Conservation (phyloP, 73 alveolate species). For the Paramecium pentaurelia region DNA sequence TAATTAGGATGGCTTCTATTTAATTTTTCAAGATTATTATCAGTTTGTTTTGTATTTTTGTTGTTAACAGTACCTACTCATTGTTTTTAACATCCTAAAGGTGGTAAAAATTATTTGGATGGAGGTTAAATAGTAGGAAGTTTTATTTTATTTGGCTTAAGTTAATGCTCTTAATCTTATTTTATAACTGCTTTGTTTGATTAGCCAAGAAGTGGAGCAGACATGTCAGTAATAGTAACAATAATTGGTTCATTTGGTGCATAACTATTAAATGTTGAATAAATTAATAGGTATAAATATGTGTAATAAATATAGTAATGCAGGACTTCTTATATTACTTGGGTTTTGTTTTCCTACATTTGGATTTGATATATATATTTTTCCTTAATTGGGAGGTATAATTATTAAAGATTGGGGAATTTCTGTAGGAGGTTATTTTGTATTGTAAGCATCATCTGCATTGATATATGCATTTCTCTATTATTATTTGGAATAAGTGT, state of each 20-base stretch:
- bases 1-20: background rate
- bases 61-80: background rate
- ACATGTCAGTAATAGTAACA: background rate
- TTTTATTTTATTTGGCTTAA: background rate
- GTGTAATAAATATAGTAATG: background rate
- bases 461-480: slow-evolving; percentile 22
- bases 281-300: background rate
- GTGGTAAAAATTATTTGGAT: background rate
- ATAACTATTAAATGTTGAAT: background rate
- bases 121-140: background rate
- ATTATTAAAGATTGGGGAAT: background rate
- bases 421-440: background rate
- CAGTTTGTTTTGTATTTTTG: background rate
- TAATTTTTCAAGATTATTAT: background rate
- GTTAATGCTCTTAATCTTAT: background rate
- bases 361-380: background rate
- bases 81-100: background rate
- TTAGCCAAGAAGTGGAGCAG: slow-evolving; percentile 23
- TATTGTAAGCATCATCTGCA: background rate
- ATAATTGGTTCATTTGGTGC: background rate
- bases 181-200: slow-evolving; percentile 15
- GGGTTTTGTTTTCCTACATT: background rate
- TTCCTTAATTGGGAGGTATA: background rate
- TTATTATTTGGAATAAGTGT: slow-evolving; percentile 28
- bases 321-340: background rate